Base-by-base conservation (phyloP, 78 protist genomes). In the Tieghemostelium lacteum region DNA sequence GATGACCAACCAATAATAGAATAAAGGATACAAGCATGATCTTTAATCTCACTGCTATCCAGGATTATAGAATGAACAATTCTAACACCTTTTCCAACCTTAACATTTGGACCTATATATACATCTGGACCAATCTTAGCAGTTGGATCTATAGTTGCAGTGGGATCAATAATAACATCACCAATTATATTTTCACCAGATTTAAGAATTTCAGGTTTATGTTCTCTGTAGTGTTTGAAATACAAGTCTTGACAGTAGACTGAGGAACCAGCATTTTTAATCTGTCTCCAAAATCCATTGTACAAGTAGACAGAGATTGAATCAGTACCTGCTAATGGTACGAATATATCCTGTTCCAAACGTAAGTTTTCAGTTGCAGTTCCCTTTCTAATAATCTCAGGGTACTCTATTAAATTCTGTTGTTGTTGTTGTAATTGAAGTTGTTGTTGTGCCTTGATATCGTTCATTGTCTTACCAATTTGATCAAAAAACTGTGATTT, bases 31-130 rank as follows among this genome's bases (percentile, higher is more conserved):
- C 88, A 93, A 10, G 95, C 77, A 40, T 74, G 67, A 50, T 85
- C 92, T 24, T 86, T 86, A 40, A 86, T 62, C 14, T 76, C 86
- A n/a, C 75, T 72, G 22, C 3, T 19, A 69, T 93, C 95, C 22
- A 93, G 71, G 42, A 93, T 42, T 24, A 93, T 87, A 29, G 95
- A 85, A 66, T 88, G 69, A 71, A 80, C 24, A 20, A 93, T 29
- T 58, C 95, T 72, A n/a, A 86, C 95, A 34, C 95, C 95, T 37
- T 70, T 73, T 17, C 95, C 95, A 69, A 93, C 60, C 29, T 72
- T 76, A 10, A 86, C 95, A 70, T 66, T 66, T 67, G 92, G 89
- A 37, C 94, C 95, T 40, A 89, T 89, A 54, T 70, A 74, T 29
- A 89, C 94, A 77, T 76, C 64, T 49, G 94, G 94, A 31, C 94